Evolutionary conservation across 2,329 filamentous ascomycete species (phyloP), one percentile per base, ranked within the genome.

Genomic region (Fusarium citri): DNA sequence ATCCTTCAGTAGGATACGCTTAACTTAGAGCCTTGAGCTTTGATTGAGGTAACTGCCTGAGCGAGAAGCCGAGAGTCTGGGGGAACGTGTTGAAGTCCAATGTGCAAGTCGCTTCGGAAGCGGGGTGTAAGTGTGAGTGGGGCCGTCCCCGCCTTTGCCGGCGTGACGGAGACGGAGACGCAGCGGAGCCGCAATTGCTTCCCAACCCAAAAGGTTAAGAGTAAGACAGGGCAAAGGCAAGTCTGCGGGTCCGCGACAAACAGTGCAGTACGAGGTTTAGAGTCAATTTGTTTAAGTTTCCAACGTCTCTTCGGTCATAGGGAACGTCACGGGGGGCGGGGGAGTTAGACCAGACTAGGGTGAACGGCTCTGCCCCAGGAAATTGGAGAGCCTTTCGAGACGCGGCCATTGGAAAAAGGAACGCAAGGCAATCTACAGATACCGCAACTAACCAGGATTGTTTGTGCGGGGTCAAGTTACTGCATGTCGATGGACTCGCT

Each of bases 141-240:
- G 54, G 68, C 55, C 60, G 55, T 54, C 72, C 53, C 70, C 71
- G 59, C 69, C 55, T 43, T 71, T 55, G 50, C 69, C 73, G 69
- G 71, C 69, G 59, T 61, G 72, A 70, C 64, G 73, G 60, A 63
- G 69, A 68, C 66, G 69, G 72, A 75, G 68, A 67, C 69, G 73
- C 73, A 73, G 73, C 73, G 73, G 73, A 75, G 73, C 73, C 73
- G 73, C 73, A 75, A 75, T 73, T 56, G 51, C 25, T 47, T 42
- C 31, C 49, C 34, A 23, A 25, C 49, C 34, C 23, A 22, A 28
- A 25, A 26, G 53, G 40, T 18, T 47, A 48, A 34, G 41, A 16
- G n/a, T n/a, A 55, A 46, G 28, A 20, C 28, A 55, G 28, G 53
- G 11, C 22, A 49, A 11, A 56, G 43, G 30, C 63, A 59, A 63